phyloP scores from a whole-genome alignment of 192 early-diverging fungal species.

The Podila clonocystis region DNA sequence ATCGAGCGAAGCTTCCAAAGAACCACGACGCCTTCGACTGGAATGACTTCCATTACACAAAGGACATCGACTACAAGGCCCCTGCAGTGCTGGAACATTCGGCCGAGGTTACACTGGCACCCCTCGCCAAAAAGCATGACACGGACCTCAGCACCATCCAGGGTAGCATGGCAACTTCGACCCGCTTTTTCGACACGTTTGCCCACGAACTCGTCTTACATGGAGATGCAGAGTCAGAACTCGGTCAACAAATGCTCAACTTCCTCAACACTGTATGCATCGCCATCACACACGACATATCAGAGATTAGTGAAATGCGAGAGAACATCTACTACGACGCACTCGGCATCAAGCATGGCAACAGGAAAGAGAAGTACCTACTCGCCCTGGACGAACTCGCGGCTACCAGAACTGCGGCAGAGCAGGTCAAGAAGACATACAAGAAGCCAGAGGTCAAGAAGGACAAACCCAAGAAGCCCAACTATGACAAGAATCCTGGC shows the following conservation, averaged over 20 bases:
- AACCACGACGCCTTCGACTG: neutral
- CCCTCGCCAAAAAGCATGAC: neutral
- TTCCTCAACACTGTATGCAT: constrained; percentile 10
- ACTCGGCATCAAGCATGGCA: constrained; percentile 7
- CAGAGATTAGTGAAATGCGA: constrained; percentile 4
- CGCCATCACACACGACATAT: neutral
- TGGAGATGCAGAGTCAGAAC: neutral
- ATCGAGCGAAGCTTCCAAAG: neutral
- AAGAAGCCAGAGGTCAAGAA: neutral
- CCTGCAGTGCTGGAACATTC: neutral
- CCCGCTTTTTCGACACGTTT: neutral
- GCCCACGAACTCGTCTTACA: neutral
- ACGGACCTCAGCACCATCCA: neutral
- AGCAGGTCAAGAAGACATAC: constrained; percentile 5
- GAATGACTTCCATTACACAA: constrained; percentile 3
- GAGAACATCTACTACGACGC: constrained; percentile 4
- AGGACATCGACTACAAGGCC: neutral
- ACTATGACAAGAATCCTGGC: too few species aligned
- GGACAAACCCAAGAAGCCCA: neutral
- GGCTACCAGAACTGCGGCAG: neutral
- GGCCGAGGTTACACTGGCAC: too few species aligned
- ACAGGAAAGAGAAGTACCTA: neutral
- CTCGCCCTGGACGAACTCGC: neutral
- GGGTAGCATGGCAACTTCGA: neutral
- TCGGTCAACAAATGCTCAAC: neutral